These are phyloP conservation scores for Aspergillus cavernicola DNA, from an alignment of 495 filamentous ascomycete genomes.

Conservation along the genomic window DNA sequence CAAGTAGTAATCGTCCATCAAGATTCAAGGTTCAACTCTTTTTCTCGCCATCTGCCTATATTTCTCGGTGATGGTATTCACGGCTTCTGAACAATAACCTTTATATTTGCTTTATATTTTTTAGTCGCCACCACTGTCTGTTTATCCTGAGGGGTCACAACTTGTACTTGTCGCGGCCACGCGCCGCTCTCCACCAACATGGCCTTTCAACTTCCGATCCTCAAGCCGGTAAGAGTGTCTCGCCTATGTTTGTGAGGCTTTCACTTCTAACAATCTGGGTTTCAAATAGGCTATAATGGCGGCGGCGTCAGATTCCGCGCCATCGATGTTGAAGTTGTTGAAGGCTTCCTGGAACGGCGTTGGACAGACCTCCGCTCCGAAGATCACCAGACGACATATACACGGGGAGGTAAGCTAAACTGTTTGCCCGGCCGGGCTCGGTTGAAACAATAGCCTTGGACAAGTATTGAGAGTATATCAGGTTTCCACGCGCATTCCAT, in stretches of 20 bases:
- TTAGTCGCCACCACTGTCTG: too few species aligned
- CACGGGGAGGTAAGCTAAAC: too few species aligned
- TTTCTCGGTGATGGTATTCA: slow-evolving; percentile 29
- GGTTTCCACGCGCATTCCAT: too few species aligned
- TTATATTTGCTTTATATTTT: too few species aligned
- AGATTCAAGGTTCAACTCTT: slow-evolving; percentile 6
- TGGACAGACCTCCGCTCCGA: too few species aligned
- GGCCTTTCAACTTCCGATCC: slow-evolving; percentile 46
- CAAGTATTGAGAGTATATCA: too few species aligned
- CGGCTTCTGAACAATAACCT: slow-evolving; percentile 14
- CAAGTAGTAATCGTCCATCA: slow-evolving; percentile 16
- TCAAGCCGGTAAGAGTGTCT: slow-evolving; percentile 34
- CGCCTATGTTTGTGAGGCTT: background rate
- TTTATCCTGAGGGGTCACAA: slow-evolving; percentile 20
- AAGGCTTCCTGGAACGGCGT: slow-evolving; percentile 33
- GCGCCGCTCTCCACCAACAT: slow-evolving; percentile 43
- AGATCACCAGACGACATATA: too few species aligned
- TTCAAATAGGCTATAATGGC: slow-evolving; percentile 33
- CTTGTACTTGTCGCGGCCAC: slow-evolving; percentile 33
- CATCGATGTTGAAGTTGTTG: slow-evolving; percentile 40
- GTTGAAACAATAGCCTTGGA: too few species aligned
- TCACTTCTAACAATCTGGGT: slow-evolving; percentile 14
- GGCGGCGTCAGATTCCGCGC: slow-evolving; percentile 43
- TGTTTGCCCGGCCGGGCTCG: too few species aligned
- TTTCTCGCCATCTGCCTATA: slow-evolving; percentile 2